Base-by-base conservation (phyloP, 2,329 filamentous ascomycete species). In the Aureobasidium sp. region DNA sequence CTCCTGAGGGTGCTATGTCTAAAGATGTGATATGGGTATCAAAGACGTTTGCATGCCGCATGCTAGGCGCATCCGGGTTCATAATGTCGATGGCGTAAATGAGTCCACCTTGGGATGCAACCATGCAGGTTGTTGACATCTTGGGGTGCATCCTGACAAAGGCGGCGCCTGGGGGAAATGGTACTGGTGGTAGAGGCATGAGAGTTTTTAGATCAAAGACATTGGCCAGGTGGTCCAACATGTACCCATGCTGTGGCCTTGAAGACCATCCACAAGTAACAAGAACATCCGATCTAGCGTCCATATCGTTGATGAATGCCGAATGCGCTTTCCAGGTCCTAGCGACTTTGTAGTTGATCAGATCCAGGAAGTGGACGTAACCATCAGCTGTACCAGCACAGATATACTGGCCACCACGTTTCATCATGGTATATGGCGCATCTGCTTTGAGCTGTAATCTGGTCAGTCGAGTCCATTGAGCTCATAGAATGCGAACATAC, bases 61-160 rank as follows among this genome's bases (percentile, higher is more conserved):
- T 85, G 67, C 89, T 92, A 70, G 90, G 91, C 25, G 90, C 87
- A 70, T 95, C 92, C 0, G 91, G 90, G 65, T 96, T 96, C 85
- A 95, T 91, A 5, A 99, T 82, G 73, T 99, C 94, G 55, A 97
- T 91, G 14, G 97, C 88, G 72, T 99, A 93, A 73, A 99, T 89
- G 73, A 97, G 91, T 1, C 95, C 94, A 47, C 85, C 89, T 69
- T 95, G 91, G 3, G 93, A 96, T 32, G 92, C 87, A 54, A 99
- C 90, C 64, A 99, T 92, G 68, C 90, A 93, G 0, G 95, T 97
- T 0, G 94, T 97, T 25, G 91, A 88, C 83, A 99, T 89, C 68
- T 91, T 88, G 1, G 95, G 94, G 73, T 99, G 94, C 89, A 99
- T 94, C 62, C 94, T 87, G 45, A 97, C 92, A 77, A 91, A 96